A percentile compares a stretch with the other conserved stretches of the same genome.
phyloP scores from a whole-genome alignment of 1,139 yeast genomes.

The Zygoascus sp. region DNA sequence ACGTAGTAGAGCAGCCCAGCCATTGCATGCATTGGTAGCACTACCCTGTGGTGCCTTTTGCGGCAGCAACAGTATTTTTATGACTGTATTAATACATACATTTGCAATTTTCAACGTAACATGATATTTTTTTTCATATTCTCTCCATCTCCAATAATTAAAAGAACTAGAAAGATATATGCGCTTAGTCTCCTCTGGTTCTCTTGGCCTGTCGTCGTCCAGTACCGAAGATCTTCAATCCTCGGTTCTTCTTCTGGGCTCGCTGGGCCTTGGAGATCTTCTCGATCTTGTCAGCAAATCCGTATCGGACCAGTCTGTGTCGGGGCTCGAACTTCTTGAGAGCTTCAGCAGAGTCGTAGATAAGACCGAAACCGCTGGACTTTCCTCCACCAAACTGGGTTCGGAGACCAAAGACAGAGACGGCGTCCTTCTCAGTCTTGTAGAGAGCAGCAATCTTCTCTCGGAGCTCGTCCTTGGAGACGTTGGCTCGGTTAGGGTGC shows the following conservation, averaged over 20 bases:
- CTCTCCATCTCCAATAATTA: slow-evolving; percentile 9
- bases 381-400: slow-evolving; percentile 99
- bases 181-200: slow-evolving; percentile 25
- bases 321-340: slow-evolving; percentile 99
- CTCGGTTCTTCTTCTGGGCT: slow-evolving; percentile 99
- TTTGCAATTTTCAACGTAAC: slow-evolving; percentile 10
- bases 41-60: not conserved
- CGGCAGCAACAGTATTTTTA: not conserved
- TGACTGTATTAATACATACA: slow-evolving; percentile 12
- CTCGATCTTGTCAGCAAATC: slow-evolving; percentile 93
- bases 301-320: slow-evolving; percentile 99
- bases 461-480: slow-evolving; percentile 98
- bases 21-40: not conserved
- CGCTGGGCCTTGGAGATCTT: slow-evolving; percentile 99
- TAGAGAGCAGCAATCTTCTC: slow-evolving; percentile 93
- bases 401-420: slow-evolving; percentile 98
- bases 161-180: slow-evolving; percentile 4
- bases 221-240: slow-evolving; percentile 98
- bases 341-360: slow-evolving; percentile 97
- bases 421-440: slow-evolving; percentile 98
- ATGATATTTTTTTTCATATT: slow-evolving; percentile 8
- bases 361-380: slow-evolving; percentile 98
- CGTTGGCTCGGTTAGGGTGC: slow-evolving; percentile 99
- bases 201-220: slow-evolving; percentile 87
- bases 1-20: too few relatives aligned